Evolutionary conservation across 2,329 filamentous ascomycete species (phyloP).

Genomic region (Colletotrichum shisoi): DNA sequence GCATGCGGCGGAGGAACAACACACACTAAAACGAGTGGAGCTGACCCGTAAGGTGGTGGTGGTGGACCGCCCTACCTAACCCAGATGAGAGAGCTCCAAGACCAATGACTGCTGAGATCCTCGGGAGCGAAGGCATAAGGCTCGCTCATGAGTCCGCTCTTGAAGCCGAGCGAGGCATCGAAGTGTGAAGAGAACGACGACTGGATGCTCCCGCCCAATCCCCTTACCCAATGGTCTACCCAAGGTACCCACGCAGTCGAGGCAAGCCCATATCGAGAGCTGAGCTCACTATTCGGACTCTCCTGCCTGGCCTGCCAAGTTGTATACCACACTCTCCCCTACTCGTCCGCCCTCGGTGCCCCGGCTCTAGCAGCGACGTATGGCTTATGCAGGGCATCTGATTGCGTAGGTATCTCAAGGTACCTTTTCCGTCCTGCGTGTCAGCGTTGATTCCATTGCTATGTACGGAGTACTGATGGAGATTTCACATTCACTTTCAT

Average conservation of each 20-base stretch:
- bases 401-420: background rate
- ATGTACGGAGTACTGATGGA: no score
- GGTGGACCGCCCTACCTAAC: background rate
- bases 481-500: background rate
- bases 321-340: background rate
- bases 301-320: background rate
- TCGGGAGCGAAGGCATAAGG: background rate
- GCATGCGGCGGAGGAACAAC: conserved; percentile 30
- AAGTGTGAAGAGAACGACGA: background rate
- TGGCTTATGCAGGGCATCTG: background rate
- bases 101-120: background rate
- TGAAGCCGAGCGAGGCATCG: background rate
- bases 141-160: background rate
- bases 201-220: background rate
- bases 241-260: background rate
- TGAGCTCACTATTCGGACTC: background rate
- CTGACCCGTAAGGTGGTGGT: background rate
- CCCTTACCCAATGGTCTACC: background rate
- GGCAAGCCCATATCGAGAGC: background rate
- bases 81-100: conserved; percentile 16
- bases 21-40: conserved; percentile 32
- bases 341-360: background rate
- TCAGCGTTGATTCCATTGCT: no score
- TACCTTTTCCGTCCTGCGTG: background rate
- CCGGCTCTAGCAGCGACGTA: background rate